Base-by-base conservation (phyloP, 371 early-diverging fungal genomes). In the Rhizomucor miehei region DNA sequence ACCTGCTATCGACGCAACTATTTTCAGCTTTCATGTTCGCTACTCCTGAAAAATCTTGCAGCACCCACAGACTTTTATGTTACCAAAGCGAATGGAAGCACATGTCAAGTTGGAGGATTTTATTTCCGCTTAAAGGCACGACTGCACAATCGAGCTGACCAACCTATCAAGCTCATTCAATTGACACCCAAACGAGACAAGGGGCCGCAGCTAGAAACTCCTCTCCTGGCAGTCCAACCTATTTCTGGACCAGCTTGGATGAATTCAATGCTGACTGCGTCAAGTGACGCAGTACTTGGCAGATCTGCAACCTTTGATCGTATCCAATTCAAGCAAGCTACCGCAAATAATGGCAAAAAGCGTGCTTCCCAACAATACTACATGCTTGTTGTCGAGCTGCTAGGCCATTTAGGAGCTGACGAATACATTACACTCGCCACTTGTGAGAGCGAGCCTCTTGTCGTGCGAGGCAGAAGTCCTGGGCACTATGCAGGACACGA, bases 1-100 rank as follows among this genome's bases (percentile, higher is more conserved):
- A 90, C 92, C 2, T 93, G 94, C 60, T 94, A 94, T 67, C 85
- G 94, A 23, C 83, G 94, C 59, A 94, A 94, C 65, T 94, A 93
- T 63, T 91, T 93, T 62, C 90, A 92, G 57, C 69, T 93, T 19
- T 86, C 88, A 48, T 69, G 80, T 44, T 65, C 85, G 1, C 89
- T 89, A 48, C 29, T 29, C 29, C 29, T 29, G 29, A 29, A 29
- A 29, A 29, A 29, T 29, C 8, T 29, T 29, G 29, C 29, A 29
- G 8, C 29, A 29, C 29, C 3, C 29, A 29, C 29, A 29, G 29
- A 29, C 8, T 29, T 29, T 8, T 8, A 29, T 29, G 29, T 29
- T 29, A 29, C 3, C 29, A 29, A 29, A 29, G 29, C n/a, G n/a
- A n/a, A 29, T 29, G 29, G 29, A 29, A 29, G 29, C 29, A 8